Evolutionary conservation across 225 moss, liverwort and hornwort species (phyloP).

Genomic region (Asterella californica): DNA sequence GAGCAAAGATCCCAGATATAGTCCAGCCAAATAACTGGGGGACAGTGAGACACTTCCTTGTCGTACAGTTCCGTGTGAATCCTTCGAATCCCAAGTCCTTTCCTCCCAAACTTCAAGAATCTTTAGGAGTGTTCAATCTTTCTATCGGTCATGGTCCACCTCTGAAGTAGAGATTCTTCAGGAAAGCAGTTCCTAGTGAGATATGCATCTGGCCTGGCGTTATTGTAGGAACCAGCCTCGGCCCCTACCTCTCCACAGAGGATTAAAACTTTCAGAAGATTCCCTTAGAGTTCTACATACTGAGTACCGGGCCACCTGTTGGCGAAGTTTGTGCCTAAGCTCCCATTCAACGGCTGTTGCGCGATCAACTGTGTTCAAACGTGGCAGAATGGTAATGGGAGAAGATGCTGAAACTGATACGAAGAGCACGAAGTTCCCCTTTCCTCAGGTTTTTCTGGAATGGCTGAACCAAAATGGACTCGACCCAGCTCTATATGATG

Average conservation of each 20-base stretch:
- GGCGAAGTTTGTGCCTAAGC: neutral
- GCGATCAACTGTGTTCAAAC: neutral
- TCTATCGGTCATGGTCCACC: too few relatives aligned
- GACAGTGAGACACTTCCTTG: too few relatives aligned
- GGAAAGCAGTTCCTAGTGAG: neutral
- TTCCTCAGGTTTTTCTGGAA: slow-evolving; percentile 68
- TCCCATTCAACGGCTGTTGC: neutral
- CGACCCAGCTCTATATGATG: slow-evolving; percentile 74
- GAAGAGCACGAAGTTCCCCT: slow-evolving; percentile 25
- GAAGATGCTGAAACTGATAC: slow-evolving; percentile 28
- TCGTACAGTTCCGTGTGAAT: too few relatives aligned
- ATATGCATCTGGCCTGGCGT: slow-evolving; percentile 13
- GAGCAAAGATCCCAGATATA: too few relatives aligned
- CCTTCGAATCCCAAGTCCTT: too few relatives aligned
- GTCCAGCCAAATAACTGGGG: too few relatives aligned
- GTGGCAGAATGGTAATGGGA: slow-evolving; percentile 5
- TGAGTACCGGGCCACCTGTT: neutral
- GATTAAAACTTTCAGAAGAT: neutral
- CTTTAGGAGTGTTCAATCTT: too few relatives aligned
- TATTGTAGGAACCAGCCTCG: slow-evolving; percentile 8
- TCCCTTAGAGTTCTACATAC: neutral
- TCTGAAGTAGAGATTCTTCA: neutral
- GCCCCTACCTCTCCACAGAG: neutral
- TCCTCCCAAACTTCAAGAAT: too few relatives aligned
- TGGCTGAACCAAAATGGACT: slow-evolving; percentile 67